Base-by-base conservation (phyloP, 208 protist species). In the Trypanosomatidae sp. region DNA sequence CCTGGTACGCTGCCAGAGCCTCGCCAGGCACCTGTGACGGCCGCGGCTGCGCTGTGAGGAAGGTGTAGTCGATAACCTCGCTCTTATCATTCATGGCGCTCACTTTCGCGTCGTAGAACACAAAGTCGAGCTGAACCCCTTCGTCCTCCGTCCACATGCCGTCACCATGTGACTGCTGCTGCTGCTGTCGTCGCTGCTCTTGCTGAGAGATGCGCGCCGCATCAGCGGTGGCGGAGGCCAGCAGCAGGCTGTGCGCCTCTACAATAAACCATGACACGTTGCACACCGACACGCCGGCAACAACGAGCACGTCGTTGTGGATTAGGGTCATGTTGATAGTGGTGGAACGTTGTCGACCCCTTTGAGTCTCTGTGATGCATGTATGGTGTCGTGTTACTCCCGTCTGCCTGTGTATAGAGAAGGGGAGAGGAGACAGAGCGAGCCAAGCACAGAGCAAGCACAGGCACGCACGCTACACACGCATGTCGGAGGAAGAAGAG, bases 101-200 rank as follows among this genome's bases (percentile, higher is more conserved):
- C 53, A 30, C 46, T 1, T 19, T 53, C 10, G 58, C 17, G 69
- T 82, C 77, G 60, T 75, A 84, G 13, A 88, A 47, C 33, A 81
- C 72, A 81, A 88, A 91, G 66, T 91, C 86, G 28, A 91, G 43
- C n/a, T 86, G 78, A 7, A 36, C n/a, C 2, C 44, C 59, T 1
- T 59, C 81, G 19, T 47, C 13, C 13, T 25, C 39, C 62, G 13
- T 41, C 28, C 2, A 62, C 13, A 39, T 62, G 56, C n/a, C 41
- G 49, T 12, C 62, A 70, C n/a, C 47, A 50, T 17, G 55, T 43
- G 19, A 62, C 25, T 25, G 65, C 71, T 3, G 73, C 69, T 30
- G 80, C 53, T 12, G 50, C 7, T 30, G 80, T 44, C 7, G 22
- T n/a, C 50, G 25, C 50, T 7, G 22, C 22, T 55, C 50, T 55